Conservation (phyloP, 2,329 filamentous ascomycete genomes). For the Elsinoe ampelina region DNA sequence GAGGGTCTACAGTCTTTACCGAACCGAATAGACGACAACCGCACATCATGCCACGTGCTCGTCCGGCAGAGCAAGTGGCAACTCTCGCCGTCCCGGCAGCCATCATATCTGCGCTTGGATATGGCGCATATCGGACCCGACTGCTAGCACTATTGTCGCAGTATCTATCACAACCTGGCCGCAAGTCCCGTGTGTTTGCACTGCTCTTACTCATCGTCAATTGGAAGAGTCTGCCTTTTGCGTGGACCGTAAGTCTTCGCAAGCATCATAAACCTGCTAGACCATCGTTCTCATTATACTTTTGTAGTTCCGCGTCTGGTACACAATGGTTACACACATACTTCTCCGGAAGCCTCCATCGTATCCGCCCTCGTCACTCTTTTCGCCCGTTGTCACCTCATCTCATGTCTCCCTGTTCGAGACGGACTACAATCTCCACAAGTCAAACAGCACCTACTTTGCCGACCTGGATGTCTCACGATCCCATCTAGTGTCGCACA, state of each 20-base stretch:
- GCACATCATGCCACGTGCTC: not conserved
- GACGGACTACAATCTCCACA: slow-evolving; percentile 73
- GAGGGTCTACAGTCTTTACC: not conserved
- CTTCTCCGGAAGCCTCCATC: slow-evolving; percentile 29
- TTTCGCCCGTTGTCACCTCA: slow-evolving; percentile 49
- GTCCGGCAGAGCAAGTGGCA: not conserved
- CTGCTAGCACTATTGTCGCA: not conserved
- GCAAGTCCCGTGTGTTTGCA: not conserved
- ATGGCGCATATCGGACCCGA: not conserved
- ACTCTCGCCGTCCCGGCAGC: not conserved
- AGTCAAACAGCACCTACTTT: slow-evolving; percentile 73
- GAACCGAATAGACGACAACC: too few species aligned
- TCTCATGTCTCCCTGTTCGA: slow-evolving; percentile 60
- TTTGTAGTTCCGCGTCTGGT: slow-evolving; percentile 30
- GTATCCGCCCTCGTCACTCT: slow-evolving; percentile 55
- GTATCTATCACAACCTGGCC: not conserved
- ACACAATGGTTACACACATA: slow-evolving; percentile 31
- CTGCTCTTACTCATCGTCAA: slow-evolving; percentile 33
- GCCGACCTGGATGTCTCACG: slow-evolving; percentile 70
- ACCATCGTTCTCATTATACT: not conserved
- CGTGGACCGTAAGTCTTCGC: slow-evolving; percentile 55
- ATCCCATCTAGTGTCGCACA: slow-evolving; percentile 59
- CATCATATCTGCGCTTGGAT: not conserved
- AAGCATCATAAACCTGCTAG: not conserved
- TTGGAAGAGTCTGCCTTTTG: slow-evolving; percentile 60